phyloP scores from a whole-genome alignment of 345 rosid species.

The Brassica carinata region DNA sequence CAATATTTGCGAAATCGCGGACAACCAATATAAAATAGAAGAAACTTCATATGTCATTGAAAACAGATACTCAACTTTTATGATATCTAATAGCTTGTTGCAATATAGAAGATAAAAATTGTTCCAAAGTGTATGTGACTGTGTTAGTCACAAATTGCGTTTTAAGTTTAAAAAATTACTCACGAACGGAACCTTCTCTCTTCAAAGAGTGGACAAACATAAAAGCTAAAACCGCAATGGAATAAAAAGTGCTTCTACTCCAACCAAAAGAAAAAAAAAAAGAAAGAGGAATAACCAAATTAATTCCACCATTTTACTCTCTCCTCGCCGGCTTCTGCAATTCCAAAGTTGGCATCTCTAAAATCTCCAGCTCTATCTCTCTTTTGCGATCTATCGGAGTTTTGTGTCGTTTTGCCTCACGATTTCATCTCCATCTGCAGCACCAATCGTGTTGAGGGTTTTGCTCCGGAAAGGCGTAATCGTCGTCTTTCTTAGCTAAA shows the following conservation, averaged over 20 bases:
- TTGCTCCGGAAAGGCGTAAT: neutral
- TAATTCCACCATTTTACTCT: constrained; percentile 21
- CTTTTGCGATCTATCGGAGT: neutral
- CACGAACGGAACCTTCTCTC: constrained; percentile 16
- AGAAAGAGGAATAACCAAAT: neutral
- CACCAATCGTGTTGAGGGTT: constrained; percentile 22
- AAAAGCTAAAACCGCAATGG: constrained; percentile 33
- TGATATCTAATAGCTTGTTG: constrained; percentile 12
- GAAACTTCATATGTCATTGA: neutral
- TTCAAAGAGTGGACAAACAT: constrained; percentile 38
- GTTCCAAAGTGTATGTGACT: constrained; percentile 36
- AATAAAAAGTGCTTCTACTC: constrained; percentile 34
- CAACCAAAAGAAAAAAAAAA: neutral
- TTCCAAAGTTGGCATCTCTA: constrained; percentile 28
- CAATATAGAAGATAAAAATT: neutral
- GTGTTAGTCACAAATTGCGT: constrained; percentile 35
- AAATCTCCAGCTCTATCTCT: neutral
- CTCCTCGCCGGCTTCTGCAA: constrained; percentile 32
- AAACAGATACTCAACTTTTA: neutral
- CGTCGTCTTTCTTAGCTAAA: neutral
- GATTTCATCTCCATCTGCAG: constrained; percentile 4
- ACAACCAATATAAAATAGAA: neutral
- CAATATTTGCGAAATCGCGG: too few relatives aligned
- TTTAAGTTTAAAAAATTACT: neutral
- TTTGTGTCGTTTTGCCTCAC: neutral